Conservation (phyloP, 2,329 filamentous ascomycete species). For the Neopestalotiopsis clavispora region DNA sequence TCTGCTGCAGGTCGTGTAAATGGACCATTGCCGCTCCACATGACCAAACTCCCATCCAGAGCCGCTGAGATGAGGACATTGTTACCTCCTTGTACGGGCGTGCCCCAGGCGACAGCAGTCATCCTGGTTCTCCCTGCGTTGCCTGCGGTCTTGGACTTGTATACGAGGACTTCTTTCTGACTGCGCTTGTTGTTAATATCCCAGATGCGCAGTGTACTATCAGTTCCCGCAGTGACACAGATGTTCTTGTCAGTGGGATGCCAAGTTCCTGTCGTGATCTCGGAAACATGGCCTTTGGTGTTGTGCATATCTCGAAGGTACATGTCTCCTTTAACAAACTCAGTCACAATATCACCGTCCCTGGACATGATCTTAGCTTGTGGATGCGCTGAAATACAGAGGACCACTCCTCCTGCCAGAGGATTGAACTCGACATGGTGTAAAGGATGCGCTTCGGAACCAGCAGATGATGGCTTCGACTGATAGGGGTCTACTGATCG, state of each 20-base stretch:
- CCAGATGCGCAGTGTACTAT: conserved; percentile 96
- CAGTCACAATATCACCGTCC: conserved; percentile 83
- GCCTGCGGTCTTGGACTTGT: conserved; percentile 90
- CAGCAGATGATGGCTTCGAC: conserved; percentile 70
- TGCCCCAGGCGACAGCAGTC: conserved; percentile 89
- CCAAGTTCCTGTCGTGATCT: conserved; percentile 89
- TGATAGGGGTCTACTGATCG: conserved; percentile 87
- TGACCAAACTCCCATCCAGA: conserved; percentile 85
- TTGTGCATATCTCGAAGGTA: conserved; percentile 97
- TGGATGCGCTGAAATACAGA: conserved; percentile 87
- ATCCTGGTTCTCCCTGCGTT: conserved; percentile 90
- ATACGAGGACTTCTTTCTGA: conserved; percentile 93
- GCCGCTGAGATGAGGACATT: conserved; percentile 83
- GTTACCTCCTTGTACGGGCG: conserved; percentile 74
- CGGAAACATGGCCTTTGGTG: conserved; percentile 94
- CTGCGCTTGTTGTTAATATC: conserved; percentile 89
- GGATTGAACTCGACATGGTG: conserved; percentile 89
- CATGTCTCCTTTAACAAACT: conserved; percentile 98
- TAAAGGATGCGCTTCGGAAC: conserved; percentile 84
- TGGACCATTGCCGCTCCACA: conserved; percentile 91
- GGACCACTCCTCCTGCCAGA: conserved; percentile 76
- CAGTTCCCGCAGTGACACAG: conserved; percentile 89
- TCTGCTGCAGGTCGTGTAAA: conserved; percentile 83
- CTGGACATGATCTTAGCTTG: conserved; percentile 89
- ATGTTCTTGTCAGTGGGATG: conserved; percentile 84